These are phyloP conservation scores for Ceratocystis variospora DNA, from an alignment of 2,329 filamentous ascomycete genomes.

Conservation along the genomic window DNA sequence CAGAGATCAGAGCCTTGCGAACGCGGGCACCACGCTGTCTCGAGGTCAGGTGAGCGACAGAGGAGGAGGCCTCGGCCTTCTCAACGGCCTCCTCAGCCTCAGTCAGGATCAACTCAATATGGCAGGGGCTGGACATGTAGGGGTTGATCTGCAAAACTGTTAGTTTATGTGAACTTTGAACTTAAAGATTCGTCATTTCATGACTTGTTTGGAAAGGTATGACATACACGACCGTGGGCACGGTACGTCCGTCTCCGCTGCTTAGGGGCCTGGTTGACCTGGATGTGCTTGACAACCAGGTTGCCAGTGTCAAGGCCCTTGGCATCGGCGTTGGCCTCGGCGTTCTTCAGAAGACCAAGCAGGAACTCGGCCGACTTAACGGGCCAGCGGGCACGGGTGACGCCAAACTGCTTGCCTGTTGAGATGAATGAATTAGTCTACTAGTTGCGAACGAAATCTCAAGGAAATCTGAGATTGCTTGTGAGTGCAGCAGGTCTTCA, in stretches of 20 bases:
- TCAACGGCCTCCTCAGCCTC: slow-evolving; percentile 92
- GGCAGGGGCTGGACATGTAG: slow-evolving; percentile 99
- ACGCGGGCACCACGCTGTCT: slow-evolving; percentile 73
- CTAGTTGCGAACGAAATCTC: background rate
- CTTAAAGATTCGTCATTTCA: background rate
- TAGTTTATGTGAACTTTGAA: background rate
- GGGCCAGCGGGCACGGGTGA: slow-evolving; percentile 96
- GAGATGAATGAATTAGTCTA: slow-evolving; percentile 8
- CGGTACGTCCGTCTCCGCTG: slow-evolving; percentile 98
- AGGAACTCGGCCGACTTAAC: slow-evolving; percentile 98
- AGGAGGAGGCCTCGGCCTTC: slow-evolving; percentile 76
- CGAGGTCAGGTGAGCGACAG: slow-evolving; percentile 60
- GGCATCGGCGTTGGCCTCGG: slow-evolving; percentile 90
- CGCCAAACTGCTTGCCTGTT: slow-evolving; percentile 95
- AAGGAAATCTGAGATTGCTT: no score
- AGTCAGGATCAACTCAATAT: slow-evolving; percentile 99
- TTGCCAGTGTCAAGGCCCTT: slow-evolving; percentile 96
- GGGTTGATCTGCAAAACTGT: slow-evolving; percentile 71
- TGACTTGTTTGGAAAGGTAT: background rate
- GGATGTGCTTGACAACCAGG: slow-evolving; percentile 99
- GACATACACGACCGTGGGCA: slow-evolving; percentile 97
- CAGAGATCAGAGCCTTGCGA: slow-evolving; percentile 51
- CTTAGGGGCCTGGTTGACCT: slow-evolving; percentile 99
- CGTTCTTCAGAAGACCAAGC: slow-evolving; percentile 92
- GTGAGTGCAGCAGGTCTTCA: no score